A percentile compares a stretch with the other conserved stretches of the same genome.
phyloP scores from a whole-genome alignment of 2,329 filamentous ascomycete genomes.

The Phoma sp. region DNA sequence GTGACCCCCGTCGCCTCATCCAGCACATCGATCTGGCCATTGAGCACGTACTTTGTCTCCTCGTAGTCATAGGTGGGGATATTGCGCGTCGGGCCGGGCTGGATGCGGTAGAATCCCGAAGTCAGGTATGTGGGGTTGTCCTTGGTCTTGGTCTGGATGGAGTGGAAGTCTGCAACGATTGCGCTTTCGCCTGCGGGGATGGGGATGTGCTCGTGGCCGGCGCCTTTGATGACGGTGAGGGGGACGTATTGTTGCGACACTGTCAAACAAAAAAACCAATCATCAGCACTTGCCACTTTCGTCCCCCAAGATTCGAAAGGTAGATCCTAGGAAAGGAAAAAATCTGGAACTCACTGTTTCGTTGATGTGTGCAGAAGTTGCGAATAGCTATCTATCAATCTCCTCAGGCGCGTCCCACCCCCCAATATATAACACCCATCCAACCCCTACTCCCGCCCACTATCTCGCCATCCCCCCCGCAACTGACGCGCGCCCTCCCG shows the following conservation, averaged over 20 bases:
- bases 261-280: background rate
- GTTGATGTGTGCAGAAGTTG: background rate
- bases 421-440: background rate
- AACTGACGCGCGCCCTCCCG: slow-evolving; percentile 10
- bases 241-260: slow-evolving; percentile 27
- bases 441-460: background rate
- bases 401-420: background rate
- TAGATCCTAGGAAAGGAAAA: background rate
- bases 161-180: slow-evolving; percentile 36
- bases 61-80: slow-evolving; percentile 32
- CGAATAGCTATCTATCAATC: background rate
- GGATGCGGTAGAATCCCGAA: slow-evolving; percentile 35
- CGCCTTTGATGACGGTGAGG: slow-evolving; percentile 36
- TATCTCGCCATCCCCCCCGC: background rate
- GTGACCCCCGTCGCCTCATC: slow-evolving; percentile 34
- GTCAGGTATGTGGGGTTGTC: slow-evolving; percentile 31
- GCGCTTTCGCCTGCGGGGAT: slow-evolving; percentile 33
- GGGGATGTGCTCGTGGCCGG: slow-evolving; percentile 32
- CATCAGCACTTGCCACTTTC: no score
- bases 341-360: no score
- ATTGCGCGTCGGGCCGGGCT: slow-evolving; percentile 26
- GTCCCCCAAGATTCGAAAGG: no score
- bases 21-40: slow-evolving; percentile 32
- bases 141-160: slow-evolving; percentile 29
- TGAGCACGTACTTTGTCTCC: slow-evolving; percentile 35